Conservation (phyloP, 169 alveolate genomes). For the Fabrea salina region DNA sequence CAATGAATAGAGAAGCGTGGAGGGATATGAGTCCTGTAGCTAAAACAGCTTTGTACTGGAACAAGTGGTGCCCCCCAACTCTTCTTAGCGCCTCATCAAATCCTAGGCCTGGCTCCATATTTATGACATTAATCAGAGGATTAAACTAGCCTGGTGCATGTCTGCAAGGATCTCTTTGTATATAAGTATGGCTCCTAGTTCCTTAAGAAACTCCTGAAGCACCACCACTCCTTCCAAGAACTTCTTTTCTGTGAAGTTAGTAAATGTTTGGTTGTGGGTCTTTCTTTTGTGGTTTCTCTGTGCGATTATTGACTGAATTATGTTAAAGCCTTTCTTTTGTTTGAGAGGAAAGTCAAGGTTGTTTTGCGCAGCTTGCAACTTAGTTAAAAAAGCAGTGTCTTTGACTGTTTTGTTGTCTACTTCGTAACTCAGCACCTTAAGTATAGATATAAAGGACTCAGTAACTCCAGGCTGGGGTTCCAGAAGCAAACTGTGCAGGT, state of each 20-base stretch:
- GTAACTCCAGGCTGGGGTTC: background rate
- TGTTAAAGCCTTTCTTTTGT: too few species aligned
- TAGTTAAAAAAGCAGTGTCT: background rate
- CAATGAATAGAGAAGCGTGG: too few species aligned
- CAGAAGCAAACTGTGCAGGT: background rate
- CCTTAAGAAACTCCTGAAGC: conserved; percentile 20
- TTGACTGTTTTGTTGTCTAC: background rate
- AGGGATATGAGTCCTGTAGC: too few species aligned
- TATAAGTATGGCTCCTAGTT: background rate
- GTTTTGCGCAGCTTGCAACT: background rate
- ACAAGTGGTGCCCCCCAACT: too few species aligned
- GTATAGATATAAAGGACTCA: background rate
- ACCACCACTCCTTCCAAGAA: conserved; percentile 9
- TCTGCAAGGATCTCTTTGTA: conserved; percentile 9
- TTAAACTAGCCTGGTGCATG: too few species aligned
- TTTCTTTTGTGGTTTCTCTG: too few species aligned
- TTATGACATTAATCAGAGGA: too few species aligned
- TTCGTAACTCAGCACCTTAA: background rate
- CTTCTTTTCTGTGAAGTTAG: background rate
- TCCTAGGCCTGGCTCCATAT: too few species aligned
- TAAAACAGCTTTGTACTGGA: too few species aligned
- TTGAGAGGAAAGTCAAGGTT: background rate
- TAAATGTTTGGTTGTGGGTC: too few species aligned
- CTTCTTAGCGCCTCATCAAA: too few species aligned
- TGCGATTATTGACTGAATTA: too few species aligned